Evolutionary conservation across 495 filamentous ascomycete genomes (phyloP).

Genomic region (Aspergillus sparsus): DNA sequence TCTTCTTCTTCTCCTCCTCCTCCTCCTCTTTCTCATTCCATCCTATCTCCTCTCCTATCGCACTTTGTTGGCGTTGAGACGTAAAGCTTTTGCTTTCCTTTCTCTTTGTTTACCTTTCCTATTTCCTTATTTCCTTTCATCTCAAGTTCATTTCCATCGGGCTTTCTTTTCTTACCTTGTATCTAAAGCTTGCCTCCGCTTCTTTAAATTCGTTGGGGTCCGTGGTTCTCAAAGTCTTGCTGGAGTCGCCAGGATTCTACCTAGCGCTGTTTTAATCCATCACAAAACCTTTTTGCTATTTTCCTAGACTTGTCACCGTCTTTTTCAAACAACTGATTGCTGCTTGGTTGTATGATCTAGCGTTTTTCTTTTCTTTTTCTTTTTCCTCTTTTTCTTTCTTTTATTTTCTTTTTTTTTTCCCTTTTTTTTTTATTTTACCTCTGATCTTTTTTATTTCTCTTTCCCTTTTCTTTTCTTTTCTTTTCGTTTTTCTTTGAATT

Average conservation of each 20-base stretch:
- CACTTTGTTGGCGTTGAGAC: conserved; percentile 13
- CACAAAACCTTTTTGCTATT: conserved; percentile 29
- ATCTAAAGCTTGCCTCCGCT: conserved; percentile 20
- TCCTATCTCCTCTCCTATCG: conserved; percentile 11
- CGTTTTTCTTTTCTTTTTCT: conserved; percentile 11
- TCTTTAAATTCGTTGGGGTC: conserved; percentile 16
- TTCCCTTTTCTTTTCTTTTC: not conserved
- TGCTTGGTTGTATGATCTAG: conserved; percentile 25
- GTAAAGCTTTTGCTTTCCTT: conserved; percentile 20
- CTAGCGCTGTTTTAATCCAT: conserved; percentile 29
- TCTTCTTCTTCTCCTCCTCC: too few species aligned
- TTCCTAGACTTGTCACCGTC: conserved; percentile 31
- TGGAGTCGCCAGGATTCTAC: conserved; percentile 25
- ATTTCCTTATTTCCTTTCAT: conserved; percentile 24
- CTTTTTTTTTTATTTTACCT: conserved; percentile 5
- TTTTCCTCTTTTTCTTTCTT: not conserved
- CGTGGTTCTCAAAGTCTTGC: conserved; percentile 19
- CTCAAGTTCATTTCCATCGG: conserved; percentile 26
- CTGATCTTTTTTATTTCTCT: conserved; percentile 7
- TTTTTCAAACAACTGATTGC: conserved; percentile 24
- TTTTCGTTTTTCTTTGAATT: too few species aligned
- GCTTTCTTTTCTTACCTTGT: conserved; percentile 10
- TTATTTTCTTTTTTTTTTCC: conserved; percentile 9
- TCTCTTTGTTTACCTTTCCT: conserved; percentile 26
- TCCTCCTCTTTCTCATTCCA: conserved; percentile 9